Evolutionary conservation across 179 eudicot species (phyloP).

Genomic region (Heliamphora pulchella): DNA sequence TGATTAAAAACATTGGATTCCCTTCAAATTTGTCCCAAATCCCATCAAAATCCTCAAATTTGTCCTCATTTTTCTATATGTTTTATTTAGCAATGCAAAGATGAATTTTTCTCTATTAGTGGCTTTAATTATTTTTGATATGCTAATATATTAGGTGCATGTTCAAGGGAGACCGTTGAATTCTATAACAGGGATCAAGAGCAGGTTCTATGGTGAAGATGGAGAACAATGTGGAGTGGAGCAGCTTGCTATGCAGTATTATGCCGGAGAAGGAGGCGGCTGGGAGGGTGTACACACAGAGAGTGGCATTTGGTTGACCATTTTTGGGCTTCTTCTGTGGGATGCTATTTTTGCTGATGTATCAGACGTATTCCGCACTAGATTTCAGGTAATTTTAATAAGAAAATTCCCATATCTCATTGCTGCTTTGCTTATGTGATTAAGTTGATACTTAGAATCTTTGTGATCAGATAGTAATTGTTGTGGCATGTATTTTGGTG

Average conservation of each 20-base stretch:
- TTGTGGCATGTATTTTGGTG: neutral
- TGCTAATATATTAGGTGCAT: constrained; percentile 42
- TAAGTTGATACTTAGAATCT: neutral
- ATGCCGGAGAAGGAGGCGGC: constrained; percentile 87
- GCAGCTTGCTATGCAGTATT: constrained; percentile 80
- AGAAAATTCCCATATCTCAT: neutral
- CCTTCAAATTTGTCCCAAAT: too few relatives aligned
- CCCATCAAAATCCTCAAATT: too few relatives aligned
- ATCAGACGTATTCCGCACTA: constrained; percentile 74
- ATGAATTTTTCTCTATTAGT: neutral
- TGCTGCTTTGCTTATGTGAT: neutral
- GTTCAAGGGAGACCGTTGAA: constrained; percentile 82
- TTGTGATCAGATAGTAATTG: neutral
- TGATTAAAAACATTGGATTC: too few relatives aligned
- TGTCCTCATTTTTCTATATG: neutral
- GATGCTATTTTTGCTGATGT: constrained; percentile 76
- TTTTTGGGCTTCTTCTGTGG: constrained; percentile 95
- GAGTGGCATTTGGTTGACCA: constrained; percentile 91
- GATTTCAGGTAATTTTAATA: constrained; percentile 60
- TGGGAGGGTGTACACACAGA: constrained; percentile 96
- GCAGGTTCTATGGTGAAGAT: constrained; percentile 83
- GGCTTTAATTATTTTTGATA: constrained; percentile 13
- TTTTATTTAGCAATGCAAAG: neutral
- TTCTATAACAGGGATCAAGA: constrained; percentile 58
- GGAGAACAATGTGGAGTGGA: constrained; percentile 96